Conservation (phyloP, 2,329 filamentous ascomycete species). For the Paracorniculantispora psalliotae region DNA sequence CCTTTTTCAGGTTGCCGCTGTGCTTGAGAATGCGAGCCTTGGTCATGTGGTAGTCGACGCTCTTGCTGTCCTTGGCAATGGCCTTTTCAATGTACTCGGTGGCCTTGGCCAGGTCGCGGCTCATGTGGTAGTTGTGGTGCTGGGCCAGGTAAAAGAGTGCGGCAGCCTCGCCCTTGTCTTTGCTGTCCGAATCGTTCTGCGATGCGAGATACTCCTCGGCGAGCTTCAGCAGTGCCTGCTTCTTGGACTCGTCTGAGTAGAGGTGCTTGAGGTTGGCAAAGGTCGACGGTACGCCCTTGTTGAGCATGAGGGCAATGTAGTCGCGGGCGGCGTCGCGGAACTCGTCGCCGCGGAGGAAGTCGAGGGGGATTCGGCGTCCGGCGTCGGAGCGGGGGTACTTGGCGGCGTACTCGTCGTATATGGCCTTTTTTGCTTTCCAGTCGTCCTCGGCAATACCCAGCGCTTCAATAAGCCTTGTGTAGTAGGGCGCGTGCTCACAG, state of each 20-base stretch:
- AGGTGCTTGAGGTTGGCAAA: slow-evolving; percentile 96
- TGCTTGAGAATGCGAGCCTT: slow-evolving; percentile 96
- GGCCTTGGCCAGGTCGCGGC: slow-evolving; percentile 78
- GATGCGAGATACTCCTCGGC: slow-evolving; percentile 73
- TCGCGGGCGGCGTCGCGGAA: slow-evolving; percentile 73
- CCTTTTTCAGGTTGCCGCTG: slow-evolving; percentile 70
- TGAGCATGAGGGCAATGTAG: slow-evolving; percentile 80
- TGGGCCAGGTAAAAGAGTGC: slow-evolving; percentile 92
- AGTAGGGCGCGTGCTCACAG: slow-evolving; percentile 81
- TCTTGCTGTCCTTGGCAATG: slow-evolving; percentile 71
- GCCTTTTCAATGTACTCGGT: slow-evolving; percentile 78
- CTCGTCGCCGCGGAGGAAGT: slow-evolving; percentile 78
- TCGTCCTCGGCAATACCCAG: slow-evolving; percentile 59
- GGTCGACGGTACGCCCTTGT: slow-evolving; percentile 89
- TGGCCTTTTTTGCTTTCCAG: slow-evolving; percentile 57
- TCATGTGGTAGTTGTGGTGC: slow-evolving; percentile 91
- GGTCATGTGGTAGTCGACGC: slow-evolving; percentile 90
- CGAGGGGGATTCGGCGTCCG: slow-evolving; percentile 77
- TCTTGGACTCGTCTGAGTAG: slow-evolving; percentile 74
- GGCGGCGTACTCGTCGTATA: slow-evolving; percentile 72
- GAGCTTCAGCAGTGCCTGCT: slow-evolving; percentile 66
- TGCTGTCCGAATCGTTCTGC: slow-evolving; percentile 42
- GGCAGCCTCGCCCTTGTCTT: slow-evolving; percentile 64
- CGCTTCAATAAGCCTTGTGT: slow-evolving; percentile 66
- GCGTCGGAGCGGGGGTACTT: slow-evolving; percentile 83